Base-by-base conservation (phyloP, 495 filamentous ascomycete species). In the Trichodelitschia bisporula region DNA sequence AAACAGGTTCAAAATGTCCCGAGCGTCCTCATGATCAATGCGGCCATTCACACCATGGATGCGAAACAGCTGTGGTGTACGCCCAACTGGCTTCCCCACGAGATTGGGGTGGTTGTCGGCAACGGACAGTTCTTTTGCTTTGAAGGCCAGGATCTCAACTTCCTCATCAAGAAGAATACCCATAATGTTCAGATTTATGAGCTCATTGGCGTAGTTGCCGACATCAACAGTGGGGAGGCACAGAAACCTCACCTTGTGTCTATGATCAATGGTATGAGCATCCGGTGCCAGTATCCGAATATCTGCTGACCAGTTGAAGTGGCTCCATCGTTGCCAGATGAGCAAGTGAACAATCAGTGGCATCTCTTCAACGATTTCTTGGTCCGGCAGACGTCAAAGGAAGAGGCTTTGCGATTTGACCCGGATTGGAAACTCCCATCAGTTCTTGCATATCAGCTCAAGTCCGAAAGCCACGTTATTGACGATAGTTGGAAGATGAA, bases 301-400 rank as follows among this genome's bases (percentile, higher is more conserved):
- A n/a, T 26, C 14, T 16, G 13, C 31, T 36, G 31, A 35, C 6
- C 12, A 24, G 16, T 34, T 16, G 8, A 30, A 72, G 77, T 90
- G 26, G 74, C 70, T 0, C 64, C 83, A 15, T 78, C 80, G 6
- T 55, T 56, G 8, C 34, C 36, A 10, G 48, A 58, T 2, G 58
- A 62, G 1, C 51, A 58, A 4, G 39, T 59, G 1, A 56, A 66
- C 31, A 64, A 56, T 38, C 66, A 67, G 36, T 99, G 86, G 86
- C 77, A 92, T 43, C 46, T 99, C 3, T 91, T 99, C 51, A 99
- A 99, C 32, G 86, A 99, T 50, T 99, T 99, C 39, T 56, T 89
- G 9, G 86, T 99, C 19, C 65, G 74, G 3, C 65, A 72, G n/a
- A 60, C 90, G 12, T 59, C 69, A 10, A 55, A 59, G 25, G 72